Evolutionary conservation across 2,329 filamentous ascomycete genomes (phyloP).

Genomic region (Pyrenochaeta sp.): DNA sequence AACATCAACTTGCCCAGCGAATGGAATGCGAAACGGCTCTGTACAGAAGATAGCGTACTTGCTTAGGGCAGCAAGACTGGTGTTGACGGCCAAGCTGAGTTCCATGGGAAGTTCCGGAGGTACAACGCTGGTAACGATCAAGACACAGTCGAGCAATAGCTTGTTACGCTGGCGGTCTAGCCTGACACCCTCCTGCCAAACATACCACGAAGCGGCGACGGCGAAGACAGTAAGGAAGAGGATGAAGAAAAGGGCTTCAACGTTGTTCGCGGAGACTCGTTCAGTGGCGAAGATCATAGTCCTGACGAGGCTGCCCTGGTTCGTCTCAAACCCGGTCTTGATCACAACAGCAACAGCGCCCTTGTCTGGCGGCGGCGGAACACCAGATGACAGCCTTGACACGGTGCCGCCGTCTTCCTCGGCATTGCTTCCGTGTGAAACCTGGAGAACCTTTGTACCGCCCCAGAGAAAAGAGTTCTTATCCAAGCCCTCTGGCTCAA

Average conservation of each 20-base stretch:
- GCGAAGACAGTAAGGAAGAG: constrained; percentile 96
- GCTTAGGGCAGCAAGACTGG: constrained; percentile 90
- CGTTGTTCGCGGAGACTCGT: constrained; percentile 97
- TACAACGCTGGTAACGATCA: constrained; percentile 97
- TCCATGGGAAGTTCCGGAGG: constrained; percentile 99
- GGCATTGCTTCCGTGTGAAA: constrained; percentile 84
- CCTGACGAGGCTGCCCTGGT: constrained; percentile 93
- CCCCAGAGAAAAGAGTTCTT: constrained; percentile 98
- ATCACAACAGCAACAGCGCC: constrained; percentile 93
- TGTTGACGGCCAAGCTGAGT: constrained; percentile 95
- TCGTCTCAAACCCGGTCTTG: constrained; percentile 98
- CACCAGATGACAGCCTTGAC: constrained; percentile 75
- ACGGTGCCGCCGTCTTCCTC: constrained; percentile 68
- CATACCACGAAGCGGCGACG: constrained; percentile 97
- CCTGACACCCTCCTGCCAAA: constrained; percentile 95
- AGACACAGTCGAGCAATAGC: constrained; percentile 93
- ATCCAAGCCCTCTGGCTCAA: constrained; percentile 91
- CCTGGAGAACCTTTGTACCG: constrained; percentile 95
- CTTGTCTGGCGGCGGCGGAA: constrained; percentile 87
- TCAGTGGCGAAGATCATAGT: constrained; percentile 99
- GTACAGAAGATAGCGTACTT: constrained; percentile 98
- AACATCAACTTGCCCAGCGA: constrained; percentile 91
- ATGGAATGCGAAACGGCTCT: constrained; percentile 97
- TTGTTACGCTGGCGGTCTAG: constrained; percentile 97
- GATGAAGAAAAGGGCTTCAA: constrained; percentile 95